These are phyloP conservation scores for Cicer arietinum DNA, from an alignment of 306 rosid species.

Conservation along the genomic window DNA sequence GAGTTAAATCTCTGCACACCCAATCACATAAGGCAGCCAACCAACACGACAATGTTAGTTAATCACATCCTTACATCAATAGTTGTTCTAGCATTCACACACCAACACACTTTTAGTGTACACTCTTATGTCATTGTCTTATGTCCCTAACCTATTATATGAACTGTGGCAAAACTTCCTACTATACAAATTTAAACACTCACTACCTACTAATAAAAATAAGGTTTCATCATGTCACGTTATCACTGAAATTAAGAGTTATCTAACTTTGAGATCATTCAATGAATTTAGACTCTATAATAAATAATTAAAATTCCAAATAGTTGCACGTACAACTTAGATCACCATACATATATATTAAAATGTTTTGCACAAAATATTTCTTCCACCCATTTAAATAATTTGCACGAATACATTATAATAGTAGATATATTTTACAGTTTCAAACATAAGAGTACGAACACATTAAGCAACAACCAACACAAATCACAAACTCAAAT, in stretches of 20 bases:
- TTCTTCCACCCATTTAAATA: too few relatives aligned
- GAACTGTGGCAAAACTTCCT: neutral
- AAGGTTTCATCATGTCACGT: neutral
- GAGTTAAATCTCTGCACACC: slow-evolving; percentile 3
- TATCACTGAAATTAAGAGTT: neutral
- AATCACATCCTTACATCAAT: neutral
- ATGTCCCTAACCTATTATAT: neutral
- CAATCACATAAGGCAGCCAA: neutral
- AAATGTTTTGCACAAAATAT: too few relatives aligned
- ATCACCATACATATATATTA: too few relatives aligned
- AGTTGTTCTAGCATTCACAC: slow-evolving; percentile 7
- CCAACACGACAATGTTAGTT: neutral
- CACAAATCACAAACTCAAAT: too few relatives aligned
- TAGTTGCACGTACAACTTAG: slow-evolving; percentile 41
- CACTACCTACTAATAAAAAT: neutral
- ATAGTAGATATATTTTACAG: too few relatives aligned
- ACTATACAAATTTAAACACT: slow-evolving; percentile 1
- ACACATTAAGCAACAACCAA: too few relatives aligned
- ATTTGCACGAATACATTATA: too few relatives aligned
- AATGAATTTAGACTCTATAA: neutral
- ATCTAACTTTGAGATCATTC: neutral
- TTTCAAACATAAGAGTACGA: too few relatives aligned
- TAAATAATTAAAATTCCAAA: neutral
- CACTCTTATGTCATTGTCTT: neutral
- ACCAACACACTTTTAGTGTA: neutral